Evolutionary conservation across 1,284 basidiomycete species (phyloP).

Genomic region (Pseudozyma thailandica): DNA sequence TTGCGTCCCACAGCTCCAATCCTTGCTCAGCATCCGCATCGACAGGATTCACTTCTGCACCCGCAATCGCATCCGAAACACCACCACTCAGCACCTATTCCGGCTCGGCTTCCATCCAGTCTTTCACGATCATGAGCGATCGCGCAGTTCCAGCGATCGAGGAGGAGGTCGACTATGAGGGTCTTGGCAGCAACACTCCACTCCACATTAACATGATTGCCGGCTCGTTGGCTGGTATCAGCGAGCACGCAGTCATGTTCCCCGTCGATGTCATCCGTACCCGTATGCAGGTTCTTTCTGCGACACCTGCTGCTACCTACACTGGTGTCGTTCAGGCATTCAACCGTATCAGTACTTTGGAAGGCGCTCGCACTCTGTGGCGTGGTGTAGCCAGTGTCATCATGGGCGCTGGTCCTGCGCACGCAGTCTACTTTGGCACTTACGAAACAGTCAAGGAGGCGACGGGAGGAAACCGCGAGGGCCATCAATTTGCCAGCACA

Average conservation of each 20-base stretch:
- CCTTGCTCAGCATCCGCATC: not conserved
- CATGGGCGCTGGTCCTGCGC: slow-evolving; percentile 95
- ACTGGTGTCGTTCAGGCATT: slow-evolving; percentile 89
- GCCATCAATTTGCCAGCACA: slow-evolving; percentile 84
- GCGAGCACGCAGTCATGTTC: slow-evolving; percentile 99
- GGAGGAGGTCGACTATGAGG: slow-evolving; percentile 67
- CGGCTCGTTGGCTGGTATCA: slow-evolving; percentile 95
- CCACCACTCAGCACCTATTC: slow-evolving; percentile 2
- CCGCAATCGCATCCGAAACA: not conserved
- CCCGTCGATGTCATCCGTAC: slow-evolving; percentile 99
- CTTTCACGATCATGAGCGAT: slow-evolving; percentile 31
- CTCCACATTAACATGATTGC: slow-evolving; percentile 89
- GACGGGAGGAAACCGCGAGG: slow-evolving; percentile 83
- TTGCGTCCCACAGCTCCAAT: not conserved
- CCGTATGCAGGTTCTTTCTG: slow-evolving; percentile 93
- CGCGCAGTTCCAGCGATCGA: slow-evolving; percentile 44
- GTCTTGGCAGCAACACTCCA: slow-evolving; percentile 60
- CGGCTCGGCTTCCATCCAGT: not conserved
- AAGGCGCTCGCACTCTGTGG: slow-evolving; percentile 92
- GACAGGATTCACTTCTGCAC: not conserved
- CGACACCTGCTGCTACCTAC: slow-evolving; percentile 84
- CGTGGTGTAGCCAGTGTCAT: slow-evolving; percentile 97
- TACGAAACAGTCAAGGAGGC: slow-evolving; percentile 95
- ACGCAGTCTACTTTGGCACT: slow-evolving; percentile 96
- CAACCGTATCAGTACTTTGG: slow-evolving; percentile 87